Evolutionary conservation across 1,284 basidiomycete species (phyloP).

Genomic region (Puccinia coronata): DNA sequence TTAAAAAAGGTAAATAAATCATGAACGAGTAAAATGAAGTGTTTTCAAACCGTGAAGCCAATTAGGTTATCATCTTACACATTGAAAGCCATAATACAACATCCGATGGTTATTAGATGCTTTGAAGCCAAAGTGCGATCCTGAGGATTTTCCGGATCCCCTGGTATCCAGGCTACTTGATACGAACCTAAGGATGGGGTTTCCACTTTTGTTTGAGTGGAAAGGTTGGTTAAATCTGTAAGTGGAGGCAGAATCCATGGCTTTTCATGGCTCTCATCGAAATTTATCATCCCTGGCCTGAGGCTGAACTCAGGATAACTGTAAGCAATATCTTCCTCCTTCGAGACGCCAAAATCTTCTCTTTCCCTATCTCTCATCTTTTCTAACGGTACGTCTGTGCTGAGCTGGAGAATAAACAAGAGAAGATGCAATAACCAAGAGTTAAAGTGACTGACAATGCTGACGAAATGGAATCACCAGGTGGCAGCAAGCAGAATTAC

Average conservation of each 20-base stretch:
- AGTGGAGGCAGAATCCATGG: not conserved
- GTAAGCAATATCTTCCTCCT: not conserved
- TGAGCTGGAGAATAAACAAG: not conserved
- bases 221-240: not conserved
- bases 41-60: not conserved
- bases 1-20: not conserved
- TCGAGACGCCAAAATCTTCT: not conserved
- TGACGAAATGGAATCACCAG: not conserved
- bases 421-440: not conserved
- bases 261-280: not conserved
- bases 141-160: constrained; percentile 68
- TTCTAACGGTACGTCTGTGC: not conserved
- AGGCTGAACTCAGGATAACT: not conserved
- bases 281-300: not conserved
- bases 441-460: not conserved
- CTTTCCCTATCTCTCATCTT: not conserved
- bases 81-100: constrained; percentile 64
- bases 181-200: not conserved
- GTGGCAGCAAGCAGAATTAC: not conserved
- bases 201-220: not conserved
- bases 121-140: constrained; percentile 65
- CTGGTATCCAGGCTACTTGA: constrained; percentile 40
- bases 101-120: constrained; percentile 63
- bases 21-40: not conserved
- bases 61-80: constrained; percentile 59